Conservation (phyloP, 257 asterid genomes). For the Solanum chmielewskii region DNA sequence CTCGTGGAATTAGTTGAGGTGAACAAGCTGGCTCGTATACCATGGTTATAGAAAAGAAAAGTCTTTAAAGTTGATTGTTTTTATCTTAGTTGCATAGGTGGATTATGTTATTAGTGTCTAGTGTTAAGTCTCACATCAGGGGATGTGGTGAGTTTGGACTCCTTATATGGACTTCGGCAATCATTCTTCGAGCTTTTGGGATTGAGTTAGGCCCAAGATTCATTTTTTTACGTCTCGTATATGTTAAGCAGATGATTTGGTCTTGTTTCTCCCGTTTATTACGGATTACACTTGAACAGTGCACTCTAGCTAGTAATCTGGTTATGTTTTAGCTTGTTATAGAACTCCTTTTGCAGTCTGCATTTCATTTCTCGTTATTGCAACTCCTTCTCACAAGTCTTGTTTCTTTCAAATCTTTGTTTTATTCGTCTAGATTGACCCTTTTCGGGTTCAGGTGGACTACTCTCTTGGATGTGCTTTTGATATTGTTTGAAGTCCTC, state of each 20-base stretch:
- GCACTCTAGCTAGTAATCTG: background rate
- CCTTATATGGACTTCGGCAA: background rate
- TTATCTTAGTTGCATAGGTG: background rate
- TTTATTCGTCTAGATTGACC: background rate
- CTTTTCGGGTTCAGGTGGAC: background rate
- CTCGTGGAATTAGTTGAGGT: background rate
- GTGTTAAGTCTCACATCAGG: background rate
- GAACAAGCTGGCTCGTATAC: background rate
- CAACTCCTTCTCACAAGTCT: background rate
- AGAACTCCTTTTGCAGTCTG: background rate
- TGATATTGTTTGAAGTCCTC: background rate
- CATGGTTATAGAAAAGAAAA: background rate
- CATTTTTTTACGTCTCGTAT: background rate
- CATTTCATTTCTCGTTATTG: background rate
- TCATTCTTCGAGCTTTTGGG: background rate
- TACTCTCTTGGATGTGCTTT: background rate
- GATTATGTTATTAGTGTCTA: background rate
- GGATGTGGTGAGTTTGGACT: background rate
- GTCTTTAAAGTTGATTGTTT: background rate
- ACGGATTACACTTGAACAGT: background rate
- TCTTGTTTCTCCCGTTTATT: background rate
- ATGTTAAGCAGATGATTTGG: background rate
- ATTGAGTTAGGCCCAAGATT: background rate
- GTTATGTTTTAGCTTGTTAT: background rate
- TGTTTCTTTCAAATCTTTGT: background rate